Evolutionary conservation across 345 rosid species (phyloP).

Genomic region (Rhizophora apiculata): DNA sequence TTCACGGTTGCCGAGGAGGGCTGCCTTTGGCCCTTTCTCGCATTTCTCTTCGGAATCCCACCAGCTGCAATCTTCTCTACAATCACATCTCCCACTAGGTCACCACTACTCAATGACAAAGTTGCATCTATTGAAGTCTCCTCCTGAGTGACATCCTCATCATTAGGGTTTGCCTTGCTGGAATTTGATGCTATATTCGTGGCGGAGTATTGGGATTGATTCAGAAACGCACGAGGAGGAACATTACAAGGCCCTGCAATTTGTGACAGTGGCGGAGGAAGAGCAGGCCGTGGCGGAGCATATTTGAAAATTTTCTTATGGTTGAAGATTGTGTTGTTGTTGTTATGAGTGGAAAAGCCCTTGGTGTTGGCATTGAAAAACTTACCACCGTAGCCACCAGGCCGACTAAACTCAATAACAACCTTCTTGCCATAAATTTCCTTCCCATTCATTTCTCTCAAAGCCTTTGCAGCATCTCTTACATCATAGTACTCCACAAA

Average conservation of each 20-base stretch:
- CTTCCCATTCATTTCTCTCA: slow-evolving; percentile 64
- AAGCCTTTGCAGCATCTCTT: slow-evolving; percentile 76
- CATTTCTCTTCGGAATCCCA: slow-evolving; percentile 27
- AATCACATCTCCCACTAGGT: slow-evolving; percentile 8
- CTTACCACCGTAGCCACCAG: slow-evolving; percentile 66
- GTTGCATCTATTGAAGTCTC: slow-evolving; percentile 25
- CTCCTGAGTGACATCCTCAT: not conserved
- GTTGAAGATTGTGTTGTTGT: slow-evolving; percentile 4
- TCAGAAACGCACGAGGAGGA: slow-evolving; percentile 13
- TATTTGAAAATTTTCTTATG: slow-evolving; percentile 21
- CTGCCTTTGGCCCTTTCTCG: slow-evolving; percentile 27
- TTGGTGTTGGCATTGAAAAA: slow-evolving; percentile 35
- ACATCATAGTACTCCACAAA: slow-evolving; percentile 84
- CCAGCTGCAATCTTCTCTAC: slow-evolving; percentile 1
- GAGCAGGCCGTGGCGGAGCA: slow-evolving; percentile 6
- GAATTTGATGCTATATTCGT: slow-evolving; percentile 13
- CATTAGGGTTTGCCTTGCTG: slow-evolving; percentile 29
- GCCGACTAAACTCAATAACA: slow-evolving; percentile 75
- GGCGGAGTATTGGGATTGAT: slow-evolving; percentile 15
- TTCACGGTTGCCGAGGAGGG: slow-evolving; percentile 6
- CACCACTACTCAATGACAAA: slow-evolving; percentile 24
- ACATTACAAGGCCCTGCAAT: slow-evolving; percentile 2
- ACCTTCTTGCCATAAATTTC: slow-evolving; percentile 53
- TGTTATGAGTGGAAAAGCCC: not conserved
- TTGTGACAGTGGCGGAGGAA: slow-evolving; percentile 4